Evolutionary conservation across 164 flowering plant genomes (phyloP).

Genomic region (Aristolochia fimbriata): DNA sequence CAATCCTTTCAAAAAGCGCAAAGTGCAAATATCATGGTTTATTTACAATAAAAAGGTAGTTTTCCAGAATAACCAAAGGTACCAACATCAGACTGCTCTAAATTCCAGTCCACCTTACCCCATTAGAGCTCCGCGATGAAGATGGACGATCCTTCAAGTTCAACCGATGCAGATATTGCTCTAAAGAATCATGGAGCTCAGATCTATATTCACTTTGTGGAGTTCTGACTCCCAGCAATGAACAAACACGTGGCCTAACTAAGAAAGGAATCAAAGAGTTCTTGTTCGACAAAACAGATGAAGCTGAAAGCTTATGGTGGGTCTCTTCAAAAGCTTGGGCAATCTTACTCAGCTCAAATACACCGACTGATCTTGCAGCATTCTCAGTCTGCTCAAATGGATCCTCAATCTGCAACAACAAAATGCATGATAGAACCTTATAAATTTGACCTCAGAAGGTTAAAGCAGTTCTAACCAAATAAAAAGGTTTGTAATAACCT

Average conservation of each 20-base stretch:
- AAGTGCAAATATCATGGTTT: too few relatives aligned
- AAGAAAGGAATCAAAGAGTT: conserved; percentile 23
- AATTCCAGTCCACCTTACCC: too few relatives aligned
- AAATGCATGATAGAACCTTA: too few relatives aligned
- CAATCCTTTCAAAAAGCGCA: too few relatives aligned
- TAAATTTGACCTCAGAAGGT: too few relatives aligned
- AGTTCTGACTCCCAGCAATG: conserved; percentile 2
- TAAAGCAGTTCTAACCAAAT: too few relatives aligned
- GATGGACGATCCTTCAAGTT: too few relatives aligned
- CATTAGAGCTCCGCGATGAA: too few relatives aligned
- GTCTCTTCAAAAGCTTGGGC: conserved; percentile 33
- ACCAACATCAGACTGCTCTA: too few relatives aligned
- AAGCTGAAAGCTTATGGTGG: conserved; percentile 17
- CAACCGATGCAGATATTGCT: not conserved
- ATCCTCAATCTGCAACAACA: conserved; percentile 49
- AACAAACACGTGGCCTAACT: conserved; percentile 26
- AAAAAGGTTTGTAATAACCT: too few relatives aligned
- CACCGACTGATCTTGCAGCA: conserved; percentile 57
- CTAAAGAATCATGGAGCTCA: not conserved
- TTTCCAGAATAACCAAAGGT: too few relatives aligned
- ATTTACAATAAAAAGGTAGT: too few relatives aligned
- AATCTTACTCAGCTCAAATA: conserved; percentile 34
- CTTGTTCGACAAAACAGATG: conserved; percentile 11
- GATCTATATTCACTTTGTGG: conserved; percentile 1
- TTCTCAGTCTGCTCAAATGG: conserved; percentile 82